These are phyloP conservation scores for Claviceps quebecensis DNA, from an alignment of 2,329 filamentous ascomycete species.

Conservation along the genomic window DNA sequence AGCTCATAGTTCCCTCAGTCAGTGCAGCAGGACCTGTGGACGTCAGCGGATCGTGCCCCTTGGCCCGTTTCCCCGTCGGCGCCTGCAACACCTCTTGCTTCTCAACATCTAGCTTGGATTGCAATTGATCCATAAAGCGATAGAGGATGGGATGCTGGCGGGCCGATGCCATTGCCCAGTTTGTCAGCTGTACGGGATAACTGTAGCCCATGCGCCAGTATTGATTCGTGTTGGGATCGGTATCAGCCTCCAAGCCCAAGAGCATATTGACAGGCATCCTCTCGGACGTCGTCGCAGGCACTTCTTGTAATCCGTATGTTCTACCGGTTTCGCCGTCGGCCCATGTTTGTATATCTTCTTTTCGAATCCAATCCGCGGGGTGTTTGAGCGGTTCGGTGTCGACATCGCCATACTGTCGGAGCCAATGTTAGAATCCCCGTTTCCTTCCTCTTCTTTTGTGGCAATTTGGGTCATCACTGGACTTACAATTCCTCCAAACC, in stretches of 20 bases:
- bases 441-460: background rate
- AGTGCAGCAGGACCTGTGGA: slow-evolving; percentile 13
- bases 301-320: slow-evolving; percentile 6
- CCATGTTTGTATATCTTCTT: slow-evolving; percentile 10
- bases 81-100: slow-evolving; percentile 3
- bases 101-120: slow-evolving; percentile 5
- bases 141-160: slow-evolving; percentile 10
- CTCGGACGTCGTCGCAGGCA: background rate
- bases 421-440: background rate
- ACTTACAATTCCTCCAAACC: slow-evolving; percentile 13
- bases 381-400: slow-evolving; percentile 13
- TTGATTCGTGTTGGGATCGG: slow-evolving; percentile 9
- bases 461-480: background rate
- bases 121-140: slow-evolving; percentile 11
- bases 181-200: slow-evolving; percentile 13
- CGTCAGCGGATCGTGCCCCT: slow-evolving; percentile 10
- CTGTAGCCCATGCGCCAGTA: slow-evolving; percentile 15
- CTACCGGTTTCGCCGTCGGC: slow-evolving; percentile 8
- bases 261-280: slow-evolving; percentile 11
- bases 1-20: slow-evolving; percentile 9
- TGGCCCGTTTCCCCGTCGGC: background rate
- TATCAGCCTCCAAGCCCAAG: slow-evolving; percentile 13
- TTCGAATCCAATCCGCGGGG: slow-evolving; percentile 10
- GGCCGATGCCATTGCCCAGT: slow-evolving; percentile 13
- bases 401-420: slow-evolving; percentile 11